These are phyloP conservation scores for Rhodocollybia butyracea DNA, from an alignment of 768 basidiomycete species.

Conservation along the genomic window DNA sequence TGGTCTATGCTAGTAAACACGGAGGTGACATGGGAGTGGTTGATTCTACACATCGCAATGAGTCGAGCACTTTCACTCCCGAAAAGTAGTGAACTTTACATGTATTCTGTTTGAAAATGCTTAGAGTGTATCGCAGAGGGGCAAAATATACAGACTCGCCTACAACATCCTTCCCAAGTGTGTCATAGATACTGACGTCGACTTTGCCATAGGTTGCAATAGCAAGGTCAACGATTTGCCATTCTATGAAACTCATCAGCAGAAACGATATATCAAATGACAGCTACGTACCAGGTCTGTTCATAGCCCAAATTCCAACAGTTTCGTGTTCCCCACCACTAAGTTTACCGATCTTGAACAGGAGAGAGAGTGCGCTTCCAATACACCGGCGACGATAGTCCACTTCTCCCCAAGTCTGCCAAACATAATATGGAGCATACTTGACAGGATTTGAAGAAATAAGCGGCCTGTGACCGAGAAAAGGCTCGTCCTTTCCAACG, in stretches of 20 bases:
- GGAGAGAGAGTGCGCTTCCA: slow-evolving; percentile 68
- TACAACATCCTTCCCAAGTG: slow-evolving; percentile 86
- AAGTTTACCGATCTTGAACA: slow-evolving; percentile 61
- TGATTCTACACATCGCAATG: slow-evolving; percentile 48
- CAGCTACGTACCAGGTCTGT: slow-evolving; percentile 65
- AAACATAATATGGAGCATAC: slow-evolving; percentile 66
- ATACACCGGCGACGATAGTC: slow-evolving; percentile 67
- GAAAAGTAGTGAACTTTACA: slow-evolving; percentile 41
- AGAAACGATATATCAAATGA: not conserved
- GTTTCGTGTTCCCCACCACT: slow-evolving; percentile 65
- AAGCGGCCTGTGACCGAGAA: slow-evolving; percentile 68
- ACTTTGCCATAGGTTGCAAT: slow-evolving; percentile 80
- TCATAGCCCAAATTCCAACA: slow-evolving; percentile 83
- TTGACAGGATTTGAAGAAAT: slow-evolving; percentile 64
- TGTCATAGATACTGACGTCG: slow-evolving; percentile 90
- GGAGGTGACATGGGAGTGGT: slow-evolving; percentile 81
- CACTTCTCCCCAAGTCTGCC: slow-evolving; percentile 75
- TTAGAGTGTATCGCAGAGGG: slow-evolving; percentile 5
- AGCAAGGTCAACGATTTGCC: slow-evolving; percentile 89
- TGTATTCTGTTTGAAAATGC: slow-evolving; percentile 52
- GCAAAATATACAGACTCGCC: slow-evolving; percentile 43
- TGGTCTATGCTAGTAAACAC: slow-evolving; percentile 75
- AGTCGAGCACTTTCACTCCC: not conserved
- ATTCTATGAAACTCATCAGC: slow-evolving; percentile 50
- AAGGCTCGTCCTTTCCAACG: slow-evolving; percentile 43